These are phyloP conservation scores for Yamadazyma pseudoaaseri DNA, from an alignment of 1,139 yeast genomes.

Conservation along the genomic window DNA sequence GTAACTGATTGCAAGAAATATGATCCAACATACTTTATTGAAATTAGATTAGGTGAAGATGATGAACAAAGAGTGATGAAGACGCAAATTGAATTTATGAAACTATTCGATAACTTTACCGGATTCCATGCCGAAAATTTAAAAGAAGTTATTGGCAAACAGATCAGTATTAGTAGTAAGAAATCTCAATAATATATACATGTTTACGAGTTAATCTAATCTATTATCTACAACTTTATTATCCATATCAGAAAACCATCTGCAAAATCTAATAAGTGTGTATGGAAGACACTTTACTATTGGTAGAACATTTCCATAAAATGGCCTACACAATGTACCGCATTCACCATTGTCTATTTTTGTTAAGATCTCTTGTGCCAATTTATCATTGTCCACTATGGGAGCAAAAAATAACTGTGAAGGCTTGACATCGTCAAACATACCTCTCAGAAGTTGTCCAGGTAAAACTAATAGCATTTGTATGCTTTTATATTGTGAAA, in stretches of 20 bases:
- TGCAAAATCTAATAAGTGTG: slow-evolving; percentile 38
- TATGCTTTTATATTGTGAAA: slow-evolving; percentile 24
- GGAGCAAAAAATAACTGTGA: slow-evolving; percentile 68
- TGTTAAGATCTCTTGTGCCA: slow-evolving; percentile 45
- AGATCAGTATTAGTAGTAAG: slow-evolving; percentile 24
- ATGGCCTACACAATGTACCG: slow-evolving; percentile 57
- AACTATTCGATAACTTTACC: slow-evolving; percentile 50
- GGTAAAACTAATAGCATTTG: slow-evolving; percentile 55
- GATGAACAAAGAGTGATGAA: slow-evolving; percentile 14
- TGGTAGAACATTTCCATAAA: slow-evolving; percentile 61
- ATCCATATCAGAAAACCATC: slow-evolving; percentile 59
- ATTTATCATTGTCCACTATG: slow-evolving; percentile 37
- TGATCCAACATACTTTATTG: slow-evolving; percentile 44
- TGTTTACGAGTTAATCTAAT: not conserved
- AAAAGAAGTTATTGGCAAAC: slow-evolving; percentile 25
- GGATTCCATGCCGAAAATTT: slow-evolving; percentile 43
- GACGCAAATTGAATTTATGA: slow-evolving; percentile 32
- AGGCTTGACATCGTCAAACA: slow-evolving; percentile 64
- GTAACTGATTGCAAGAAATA: slow-evolving; percentile 38
- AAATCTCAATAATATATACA: slow-evolving; percentile 12
- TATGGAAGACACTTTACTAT: slow-evolving; percentile 53
- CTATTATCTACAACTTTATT: slow-evolving; percentile 18
- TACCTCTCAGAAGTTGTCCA: slow-evolving; percentile 62
- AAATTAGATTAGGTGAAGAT: slow-evolving; percentile 28
- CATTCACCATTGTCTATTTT: slow-evolving; percentile 45